Base-by-base conservation (phyloP, 768 basidiomycete genomes). In the Leccinum sublutescens region DNA sequence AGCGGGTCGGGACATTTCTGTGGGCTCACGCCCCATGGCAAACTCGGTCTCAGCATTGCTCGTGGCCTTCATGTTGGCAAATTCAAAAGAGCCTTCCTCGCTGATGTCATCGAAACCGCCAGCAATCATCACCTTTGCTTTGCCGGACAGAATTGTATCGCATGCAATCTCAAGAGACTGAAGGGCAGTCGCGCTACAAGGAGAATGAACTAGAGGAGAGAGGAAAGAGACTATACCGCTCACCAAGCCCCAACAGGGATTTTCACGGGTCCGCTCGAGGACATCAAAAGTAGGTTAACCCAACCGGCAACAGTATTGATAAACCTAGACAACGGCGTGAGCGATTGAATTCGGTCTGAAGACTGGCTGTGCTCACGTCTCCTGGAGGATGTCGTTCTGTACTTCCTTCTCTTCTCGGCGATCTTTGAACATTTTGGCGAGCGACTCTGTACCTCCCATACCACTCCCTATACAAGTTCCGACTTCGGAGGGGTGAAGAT, bases 1-100 rank as follows among this genome's bases (percentile, higher is more conserved):
- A 10, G 96, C 90, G 15, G 97, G 97, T 58, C 97, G 89, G 50
- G 97, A 99, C 91, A 98, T 95, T 75, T 99, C 97, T 40, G 92
- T 94, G 6, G 97, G 95, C 75, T 99, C 97, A 65, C 97, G 95
- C 61, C 97, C 97, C 91, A 97, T 97, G 4, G 95, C 96, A 69
- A 98, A 92, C 74, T 99, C 97, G 31, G 93, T 93, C 75, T 95
- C 93, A 1, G 95, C 89, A 69, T 96, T 98, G 76, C 91, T 93
- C 5, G 97, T 99, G 1, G 97, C 97, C 76, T 98, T 97, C 97
- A 99, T 99, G 80, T 98, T 98, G 52, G 95, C 97, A 75, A 99
- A 99, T 75, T 99, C 96, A 74, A 88, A 98, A 8, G 96, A 98
- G 17, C 96, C 97, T 76, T 99, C 97, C 75, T 99, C 97, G 63